Percentiles rank a stretch among this genome's conserved stretches.
Conservation (phyloP, 2,329 filamentous ascomycete species). For the Knufia fluminis region DNA sequence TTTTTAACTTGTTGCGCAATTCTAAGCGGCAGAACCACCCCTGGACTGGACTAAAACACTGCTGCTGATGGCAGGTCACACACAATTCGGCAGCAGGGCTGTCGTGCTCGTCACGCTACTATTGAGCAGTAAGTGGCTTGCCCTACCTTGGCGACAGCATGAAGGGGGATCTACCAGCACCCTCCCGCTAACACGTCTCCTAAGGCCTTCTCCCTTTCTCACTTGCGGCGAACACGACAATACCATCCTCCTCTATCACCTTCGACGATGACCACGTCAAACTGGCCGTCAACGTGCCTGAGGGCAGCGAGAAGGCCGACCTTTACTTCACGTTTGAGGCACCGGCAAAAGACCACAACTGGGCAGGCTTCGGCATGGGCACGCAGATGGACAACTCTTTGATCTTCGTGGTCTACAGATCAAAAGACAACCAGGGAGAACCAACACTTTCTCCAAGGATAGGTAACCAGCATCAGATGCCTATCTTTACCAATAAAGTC, state of each 20-base stretch:
- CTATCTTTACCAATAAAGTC: constrained; percentile 34
- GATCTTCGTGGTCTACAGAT: constrained; percentile 26
- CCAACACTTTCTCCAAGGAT: constrained; percentile 25
- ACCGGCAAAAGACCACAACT: constrained; percentile 18
- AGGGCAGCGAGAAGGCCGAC: constrained; percentile 14
- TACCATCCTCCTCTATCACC: constrained; percentile 1
- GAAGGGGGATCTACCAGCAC: background rate
- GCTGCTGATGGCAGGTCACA: background rate
- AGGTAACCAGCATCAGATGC: constrained; percentile 23
- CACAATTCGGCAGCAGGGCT: background rate
- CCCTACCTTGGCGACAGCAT: background rate
- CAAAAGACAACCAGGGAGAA: constrained; percentile 17
- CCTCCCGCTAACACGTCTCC: background rate
- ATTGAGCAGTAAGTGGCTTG: background rate
- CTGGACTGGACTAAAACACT: no score
- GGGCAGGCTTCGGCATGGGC: constrained; percentile 25
- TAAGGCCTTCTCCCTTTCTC: background rate
- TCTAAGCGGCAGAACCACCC: no score
- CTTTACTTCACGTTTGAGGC: constrained; percentile 23
- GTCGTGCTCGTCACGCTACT: background rate
- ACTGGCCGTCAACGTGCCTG: constrained; percentile 22
- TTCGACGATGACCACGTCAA: constrained; percentile 15
- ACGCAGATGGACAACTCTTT: constrained; percentile 23
- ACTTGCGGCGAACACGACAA: constrained; percentile 1
- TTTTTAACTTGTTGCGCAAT: no score